Percentiles rank a stretch among this genome's conserved stretches.
phyloP scores from a whole-genome alignment of 2,329 filamentous ascomycete species.

The Chaetomium strumarium region DNA sequence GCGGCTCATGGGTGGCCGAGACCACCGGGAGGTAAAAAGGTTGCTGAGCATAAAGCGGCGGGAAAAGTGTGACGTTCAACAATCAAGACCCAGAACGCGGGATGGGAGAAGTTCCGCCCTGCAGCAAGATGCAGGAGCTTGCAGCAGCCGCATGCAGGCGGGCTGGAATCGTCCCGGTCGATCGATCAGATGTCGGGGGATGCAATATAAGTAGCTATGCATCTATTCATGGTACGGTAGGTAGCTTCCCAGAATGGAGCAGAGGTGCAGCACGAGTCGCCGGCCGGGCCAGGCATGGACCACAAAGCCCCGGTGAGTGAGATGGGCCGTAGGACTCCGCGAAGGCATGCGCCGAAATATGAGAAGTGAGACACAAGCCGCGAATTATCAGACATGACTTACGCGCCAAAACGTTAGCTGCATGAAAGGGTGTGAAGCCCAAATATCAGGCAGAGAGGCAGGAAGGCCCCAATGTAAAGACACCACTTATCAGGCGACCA shows the following conservation, averaged over 20 bases:
- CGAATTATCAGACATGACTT: conserved; percentile 4
- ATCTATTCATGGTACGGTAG: background rate
- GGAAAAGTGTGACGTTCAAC: conserved; percentile 10
- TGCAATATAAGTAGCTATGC: background rate
- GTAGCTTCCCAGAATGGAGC: background rate
- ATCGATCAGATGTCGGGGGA: conserved; percentile 1
- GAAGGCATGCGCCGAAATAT: background rate
- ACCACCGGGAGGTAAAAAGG: background rate
- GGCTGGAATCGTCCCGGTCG: conserved; percentile 8
- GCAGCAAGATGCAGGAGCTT: conserved; percentile 24
- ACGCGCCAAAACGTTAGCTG: conserved; percentile 9
- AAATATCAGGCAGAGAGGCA: conserved; percentile 5
- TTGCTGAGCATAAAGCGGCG: background rate
- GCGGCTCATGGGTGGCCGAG: conserved; percentile 14
- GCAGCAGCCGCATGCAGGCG: conserved; percentile 26
- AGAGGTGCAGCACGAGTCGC: conserved; percentile 1
- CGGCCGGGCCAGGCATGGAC: background rate
- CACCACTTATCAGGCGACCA: conserved; percentile 4
- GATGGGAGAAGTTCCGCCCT: conserved; percentile 13
- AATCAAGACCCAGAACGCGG: conserved; percentile 12
- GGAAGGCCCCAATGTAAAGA: background rate
- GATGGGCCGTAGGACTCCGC: background rate
- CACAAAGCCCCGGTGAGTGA: background rate
- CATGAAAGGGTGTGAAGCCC: conserved; percentile 10
- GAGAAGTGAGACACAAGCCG: conserved; percentile 1